Evolutionary conservation across 306 rosid genomes (phyloP).

Genomic region (Leucaena leucocephala): DNA sequence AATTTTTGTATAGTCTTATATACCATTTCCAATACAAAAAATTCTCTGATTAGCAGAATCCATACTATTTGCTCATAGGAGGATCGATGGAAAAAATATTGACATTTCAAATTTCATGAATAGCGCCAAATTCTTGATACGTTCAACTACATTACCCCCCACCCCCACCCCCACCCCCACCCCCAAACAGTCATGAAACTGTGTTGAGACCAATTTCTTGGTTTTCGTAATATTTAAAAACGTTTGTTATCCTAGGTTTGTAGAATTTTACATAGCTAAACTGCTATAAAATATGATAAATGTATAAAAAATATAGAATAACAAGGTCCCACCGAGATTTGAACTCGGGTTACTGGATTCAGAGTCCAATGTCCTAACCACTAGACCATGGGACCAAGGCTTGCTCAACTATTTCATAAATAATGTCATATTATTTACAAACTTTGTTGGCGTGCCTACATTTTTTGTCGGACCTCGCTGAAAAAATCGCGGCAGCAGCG

Average conservation of each 20-base stretch:
- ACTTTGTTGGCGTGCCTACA: no score
- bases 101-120: no score
- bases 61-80: neutral
- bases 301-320: neutral
- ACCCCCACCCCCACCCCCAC: no score
- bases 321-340: neutral
- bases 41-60: neutral
- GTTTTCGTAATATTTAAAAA: neutral
- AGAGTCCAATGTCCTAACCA: conserved; percentile 6
- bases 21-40: neutral
- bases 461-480: neutral
- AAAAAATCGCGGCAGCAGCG: neutral
- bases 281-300: no score
- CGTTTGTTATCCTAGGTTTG: neutral
- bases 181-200: no score
- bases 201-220: neutral
- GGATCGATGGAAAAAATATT: neutral
- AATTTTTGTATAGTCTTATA: neutral
- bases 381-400: neutral
- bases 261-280: neutral
- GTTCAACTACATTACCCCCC: no score
- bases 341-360: conserved; percentile 6
- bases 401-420: neutral
- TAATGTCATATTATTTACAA: no score
- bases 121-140: no score